Conservation (phyloP, 306 rosid species). For the Rubus idaeus region DNA sequence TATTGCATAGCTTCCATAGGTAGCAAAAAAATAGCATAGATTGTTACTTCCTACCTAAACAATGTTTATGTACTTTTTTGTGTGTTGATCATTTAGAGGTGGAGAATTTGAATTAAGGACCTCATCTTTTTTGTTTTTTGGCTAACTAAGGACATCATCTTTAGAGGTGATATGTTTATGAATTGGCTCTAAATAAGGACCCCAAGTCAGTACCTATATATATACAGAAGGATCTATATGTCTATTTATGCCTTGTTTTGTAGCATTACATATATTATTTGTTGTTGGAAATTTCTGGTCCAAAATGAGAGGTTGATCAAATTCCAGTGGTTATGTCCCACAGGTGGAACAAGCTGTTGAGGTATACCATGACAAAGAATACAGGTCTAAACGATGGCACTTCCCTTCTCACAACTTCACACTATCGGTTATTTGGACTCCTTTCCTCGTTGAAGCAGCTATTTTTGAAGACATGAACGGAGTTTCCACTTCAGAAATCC, state of each 20-base stretch:
- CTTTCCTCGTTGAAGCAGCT: constrained; percentile 73
- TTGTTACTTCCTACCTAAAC: background rate
- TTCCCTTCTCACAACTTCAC: constrained; percentile 80
- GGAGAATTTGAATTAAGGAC: background rate
- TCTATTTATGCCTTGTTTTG: background rate
- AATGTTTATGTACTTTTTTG: background rate
- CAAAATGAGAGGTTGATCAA: constrained; percentile 18
- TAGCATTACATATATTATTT: background rate
- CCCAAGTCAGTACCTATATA: background rate
- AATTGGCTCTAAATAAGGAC: background rate
- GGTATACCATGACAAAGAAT: constrained; percentile 79
- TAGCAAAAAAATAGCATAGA: background rate
- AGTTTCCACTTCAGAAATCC: constrained; percentile 59
- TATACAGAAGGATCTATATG: constrained; percentile 1
- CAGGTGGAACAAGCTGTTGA: constrained; percentile 74
- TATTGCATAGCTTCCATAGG: background rate
- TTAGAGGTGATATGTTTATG: background rate
- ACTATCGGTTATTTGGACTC: constrained; percentile 71
- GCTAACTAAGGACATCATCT: background rate
- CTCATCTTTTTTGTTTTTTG: background rate
- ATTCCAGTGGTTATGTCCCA: constrained; percentile 26
- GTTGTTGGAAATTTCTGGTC: constrained; percentile 17
- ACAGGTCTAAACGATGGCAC: constrained; percentile 70
- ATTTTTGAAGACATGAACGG: constrained; percentile 71
- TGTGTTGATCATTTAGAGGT: background rate